Conservation (phyloP, 2,329 filamentous ascomycete genomes). For the Diaporthe ampelina region DNA sequence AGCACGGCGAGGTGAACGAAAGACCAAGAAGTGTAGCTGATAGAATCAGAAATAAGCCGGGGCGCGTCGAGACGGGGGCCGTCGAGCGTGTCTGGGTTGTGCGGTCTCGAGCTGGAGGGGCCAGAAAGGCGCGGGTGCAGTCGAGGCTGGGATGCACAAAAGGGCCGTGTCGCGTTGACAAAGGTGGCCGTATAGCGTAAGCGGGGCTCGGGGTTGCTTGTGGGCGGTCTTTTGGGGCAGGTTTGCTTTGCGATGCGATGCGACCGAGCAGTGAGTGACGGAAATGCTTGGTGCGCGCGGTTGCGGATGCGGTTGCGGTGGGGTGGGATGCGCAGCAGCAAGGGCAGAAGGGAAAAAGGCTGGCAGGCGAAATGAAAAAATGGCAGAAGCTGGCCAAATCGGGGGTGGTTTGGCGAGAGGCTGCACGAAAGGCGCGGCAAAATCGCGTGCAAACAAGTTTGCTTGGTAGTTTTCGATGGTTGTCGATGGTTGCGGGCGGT, state of each 20-base stretch:
- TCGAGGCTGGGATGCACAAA: conserved; percentile 30
- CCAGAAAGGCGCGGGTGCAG: conserved; percentile 11
- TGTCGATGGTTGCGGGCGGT: conserved; percentile 71
- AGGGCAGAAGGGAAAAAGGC: conserved; percentile 33
- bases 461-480: conserved; percentile 68
- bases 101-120: conserved; percentile 25
- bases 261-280: conserved; percentile 5
- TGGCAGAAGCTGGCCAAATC: conserved; percentile 53
- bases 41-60: conserved; percentile 8
- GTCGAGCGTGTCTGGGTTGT: conserved; percentile 31
- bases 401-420: conserved; percentile 58
- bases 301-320: conserved; percentile 38
- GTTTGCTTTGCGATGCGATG: conserved; percentile 39
- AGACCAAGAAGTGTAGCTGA: conserved; percentile 35
- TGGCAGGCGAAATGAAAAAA: conserved; percentile 52
- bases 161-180: conserved; percentile 30
- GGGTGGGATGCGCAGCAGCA: conserved; percentile 34
- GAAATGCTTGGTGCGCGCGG: conserved; percentile 17
- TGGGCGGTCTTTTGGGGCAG: conserved; percentile 18
- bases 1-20: conserved; percentile 18
- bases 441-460: conserved; percentile 69
- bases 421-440: conserved; percentile 60
- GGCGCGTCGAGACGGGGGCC: conserved; percentile 39
- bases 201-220: conserved; percentile 7
- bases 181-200: not conserved